phyloP scores from a whole-genome alignment of 108 stramenopile species.

The Skeletonema marinoi region DNA sequence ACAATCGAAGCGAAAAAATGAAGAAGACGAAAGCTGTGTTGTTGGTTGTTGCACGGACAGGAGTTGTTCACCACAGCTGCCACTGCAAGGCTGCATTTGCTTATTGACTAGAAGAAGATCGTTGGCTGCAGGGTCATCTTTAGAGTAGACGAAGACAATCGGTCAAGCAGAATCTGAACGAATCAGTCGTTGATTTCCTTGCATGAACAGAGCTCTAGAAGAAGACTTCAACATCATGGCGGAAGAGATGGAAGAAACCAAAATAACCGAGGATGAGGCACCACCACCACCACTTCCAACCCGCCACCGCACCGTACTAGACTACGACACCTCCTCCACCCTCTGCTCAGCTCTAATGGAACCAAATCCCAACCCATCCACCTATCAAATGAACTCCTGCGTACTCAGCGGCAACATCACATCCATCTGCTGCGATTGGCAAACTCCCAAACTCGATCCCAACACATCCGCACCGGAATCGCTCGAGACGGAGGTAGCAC shows the following conservation, averaged over 20 bases:
- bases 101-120: too few species aligned
- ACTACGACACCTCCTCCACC: background rate
- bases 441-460: slow-evolving; percentile 24
- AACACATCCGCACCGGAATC: slow-evolving; percentile 33
- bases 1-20: too few species aligned
- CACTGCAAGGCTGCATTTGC: too few species aligned
- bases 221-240: background rate
- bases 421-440: slow-evolving; percentile 28
- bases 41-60: too few species aligned
- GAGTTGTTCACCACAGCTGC: too few species aligned
- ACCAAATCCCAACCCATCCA: background rate
- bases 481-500: slow-evolving; percentile 63
- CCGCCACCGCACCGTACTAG: background rate
- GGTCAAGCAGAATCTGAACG: too few species aligned
- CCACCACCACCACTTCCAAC: background rate
- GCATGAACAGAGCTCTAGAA: background rate
- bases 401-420: background rate
- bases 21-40: too few species aligned
- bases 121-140: too few species aligned
- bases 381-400: background rate
- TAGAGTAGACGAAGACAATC: too few species aligned
- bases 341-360: background rate
- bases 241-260: background rate
- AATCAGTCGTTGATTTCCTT: background rate
- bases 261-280: background rate